Evolutionary conservation across 1,284 basidiomycete species (phyloP).

Genomic region (Heterobasidion occidentale): DNA sequence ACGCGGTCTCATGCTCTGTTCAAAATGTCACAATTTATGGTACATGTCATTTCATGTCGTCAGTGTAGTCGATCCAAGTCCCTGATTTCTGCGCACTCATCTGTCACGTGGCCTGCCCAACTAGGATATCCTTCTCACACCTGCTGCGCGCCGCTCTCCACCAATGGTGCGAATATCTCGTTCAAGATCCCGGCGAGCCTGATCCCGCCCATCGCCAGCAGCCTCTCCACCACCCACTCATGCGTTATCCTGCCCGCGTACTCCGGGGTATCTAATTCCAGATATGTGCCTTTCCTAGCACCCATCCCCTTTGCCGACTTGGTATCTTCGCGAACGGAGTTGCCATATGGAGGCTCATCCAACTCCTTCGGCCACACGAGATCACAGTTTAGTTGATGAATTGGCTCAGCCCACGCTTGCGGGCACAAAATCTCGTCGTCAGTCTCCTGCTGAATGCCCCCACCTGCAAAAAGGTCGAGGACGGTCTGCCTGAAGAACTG

Average conservation of each 20-base stretch:
- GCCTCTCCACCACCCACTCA: conserved; percentile 69
- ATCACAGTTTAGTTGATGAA: conserved; percentile 74
- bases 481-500: conserved; percentile 1
- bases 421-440: conserved; percentile 72
- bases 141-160: not conserved
- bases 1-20: too few species aligned
- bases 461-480: conserved; percentile 4
- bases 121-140: not conserved
- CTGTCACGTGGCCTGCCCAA: not conserved
- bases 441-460: conserved; percentile 21
- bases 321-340: conserved; percentile 5
- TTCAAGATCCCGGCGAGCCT: conserved; percentile 80
- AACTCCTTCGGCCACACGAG: conserved; percentile 71
- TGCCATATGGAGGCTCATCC: conserved; percentile 36
- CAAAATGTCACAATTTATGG: too few species aligned
- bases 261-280: conserved; percentile 81
- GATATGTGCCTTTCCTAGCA: conserved; percentile 25
- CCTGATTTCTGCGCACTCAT: too few species aligned
- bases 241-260: conserved; percentile 67
- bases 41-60: too few species aligned
- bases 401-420: conserved; percentile 62
- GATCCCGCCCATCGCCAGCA: conserved; percentile 77
- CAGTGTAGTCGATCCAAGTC: too few species aligned
- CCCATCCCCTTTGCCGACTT: not conserved
- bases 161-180: conserved; percentile 45